Base-by-base conservation (phyloP, 2,329 filamentous ascomycete species). In the Diplodia scrobiculata region DNA sequence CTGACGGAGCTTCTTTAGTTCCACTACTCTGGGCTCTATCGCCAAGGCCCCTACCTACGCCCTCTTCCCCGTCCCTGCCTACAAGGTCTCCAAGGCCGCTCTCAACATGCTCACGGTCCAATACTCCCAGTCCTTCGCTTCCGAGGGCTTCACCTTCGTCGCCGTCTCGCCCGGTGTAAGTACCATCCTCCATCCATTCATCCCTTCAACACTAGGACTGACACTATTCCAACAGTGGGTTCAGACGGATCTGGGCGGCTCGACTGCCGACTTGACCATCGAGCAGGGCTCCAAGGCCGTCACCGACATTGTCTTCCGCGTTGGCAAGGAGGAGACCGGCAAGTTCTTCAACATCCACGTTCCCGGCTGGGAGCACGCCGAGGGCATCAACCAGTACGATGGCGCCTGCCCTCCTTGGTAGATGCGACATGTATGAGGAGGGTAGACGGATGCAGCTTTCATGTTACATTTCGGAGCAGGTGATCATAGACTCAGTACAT, bases 21-120 rank as follows among this genome's bases (percentile, higher is more conserved):
- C 79, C 2, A 76, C 78, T 1, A 79, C 77, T 0, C 52, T 83
- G 3, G 81, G 79, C 29, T 83, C 81, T 0, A 78, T 82, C 4
- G 63, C 72, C 21, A 63, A 70, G 67, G 72, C 73, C 0, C 13
- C 69, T 0, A 54, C 53, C 3, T 78, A 68, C 65, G 63, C 51
- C 1, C 48, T 63, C 0, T 66, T 71, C 13, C 74, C 75, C 0
- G 51, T 68, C 0, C 79, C 79, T 0, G 74, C 77, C 0, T 80
- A 80, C 74, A 77, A 81, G 67, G 76, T 83, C 68, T 77, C 79
- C 17, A 84, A 84, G 68, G 77, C 82, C 0, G 81, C 81, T 0
- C 65, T 83, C 67, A 82, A 83, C 67, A 79, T 80, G 73, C 69
- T 84, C 45, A 84, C 80, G 1, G 74, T 79, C 0, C 80, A 81